Conservation (phyloP, 768 basidiomycete genomes). For the Leccinum variicolor region DNA sequence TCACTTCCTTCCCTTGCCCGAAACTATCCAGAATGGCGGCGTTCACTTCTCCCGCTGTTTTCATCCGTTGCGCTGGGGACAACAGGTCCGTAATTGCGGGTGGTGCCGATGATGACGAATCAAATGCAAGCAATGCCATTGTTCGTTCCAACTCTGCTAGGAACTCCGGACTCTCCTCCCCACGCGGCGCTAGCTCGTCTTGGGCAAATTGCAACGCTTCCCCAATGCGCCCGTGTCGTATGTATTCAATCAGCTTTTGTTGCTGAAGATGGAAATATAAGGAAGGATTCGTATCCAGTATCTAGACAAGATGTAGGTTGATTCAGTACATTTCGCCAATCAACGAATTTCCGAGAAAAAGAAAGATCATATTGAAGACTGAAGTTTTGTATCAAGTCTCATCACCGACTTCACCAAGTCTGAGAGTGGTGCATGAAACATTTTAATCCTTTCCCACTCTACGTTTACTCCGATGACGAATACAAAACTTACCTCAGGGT, state of each 20-base stretch:
- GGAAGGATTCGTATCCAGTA: slow-evolving; percentile 91
- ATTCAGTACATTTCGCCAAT: slow-evolving; percentile 14
- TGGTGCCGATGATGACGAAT: slow-evolving; percentile 46
- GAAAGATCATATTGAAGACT: slow-evolving; percentile 90
- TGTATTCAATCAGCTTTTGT: slow-evolving; percentile 92
- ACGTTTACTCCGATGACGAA: background rate
- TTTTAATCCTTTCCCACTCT: slow-evolving; percentile 70
- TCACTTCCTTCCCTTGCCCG: slow-evolving; percentile 91
- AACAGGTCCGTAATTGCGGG: slow-evolving; percentile 78
- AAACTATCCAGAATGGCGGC: slow-evolving; percentile 90
- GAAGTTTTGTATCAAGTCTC: slow-evolving; percentile 80
- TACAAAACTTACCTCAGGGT: slow-evolving; percentile 80
- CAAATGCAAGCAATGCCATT: slow-evolving; percentile 89
- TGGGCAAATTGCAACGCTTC: slow-evolving; percentile 92
- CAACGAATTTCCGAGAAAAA: background rate
- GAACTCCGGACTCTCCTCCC: slow-evolving; percentile 93
- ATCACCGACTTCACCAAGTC: slow-evolving; percentile 75
- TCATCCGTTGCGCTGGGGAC: slow-evolving; percentile 83
- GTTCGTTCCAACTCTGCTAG: slow-evolving; percentile 88
- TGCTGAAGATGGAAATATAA: slow-evolving; percentile 96
- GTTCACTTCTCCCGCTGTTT: slow-evolving; percentile 95
- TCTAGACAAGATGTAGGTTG: slow-evolving; percentile 48
- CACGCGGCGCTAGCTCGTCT: slow-evolving; percentile 88
- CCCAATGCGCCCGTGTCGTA: slow-evolving; percentile 73
- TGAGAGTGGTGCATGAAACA: slow-evolving; percentile 99